Evolutionary conservation across 306 rosid genomes (phyloP).

Genomic region (Calophaca sinica): DNA sequence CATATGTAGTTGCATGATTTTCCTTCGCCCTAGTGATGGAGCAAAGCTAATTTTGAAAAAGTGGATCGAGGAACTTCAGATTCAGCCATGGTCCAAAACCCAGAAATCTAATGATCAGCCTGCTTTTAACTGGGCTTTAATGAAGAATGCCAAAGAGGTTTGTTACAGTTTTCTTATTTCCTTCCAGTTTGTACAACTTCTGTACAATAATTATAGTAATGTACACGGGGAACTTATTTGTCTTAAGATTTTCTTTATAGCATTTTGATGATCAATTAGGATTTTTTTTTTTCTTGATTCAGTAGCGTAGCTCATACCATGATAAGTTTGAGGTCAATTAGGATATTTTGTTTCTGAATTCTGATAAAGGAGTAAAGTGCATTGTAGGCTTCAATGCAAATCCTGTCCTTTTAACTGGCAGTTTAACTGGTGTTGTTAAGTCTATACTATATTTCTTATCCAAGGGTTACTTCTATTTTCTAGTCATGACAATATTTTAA

Average conservation of each 20-base stretch:
- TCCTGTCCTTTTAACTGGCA: too few relatives aligned
- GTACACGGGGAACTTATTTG: conserved; percentile 22
- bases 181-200: conserved; percentile 21
- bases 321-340: conserved; percentile 2
- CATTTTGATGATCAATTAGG: conserved; percentile 13
- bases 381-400: background rate
- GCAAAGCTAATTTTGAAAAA: conserved; percentile 78
- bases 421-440: too few relatives aligned
- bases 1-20: conserved; percentile 95
- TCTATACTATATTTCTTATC: too few relatives aligned
- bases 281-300: conserved; percentile 21
- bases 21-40: conserved; percentile 70
- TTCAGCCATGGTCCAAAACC: conserved; percentile 79
- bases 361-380: conserved; percentile 14
- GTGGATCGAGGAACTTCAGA: conserved; percentile 86
- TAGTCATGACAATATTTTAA: too few relatives aligned
- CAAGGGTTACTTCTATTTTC: too few relatives aligned
- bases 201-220: background rate
- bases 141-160: conserved; percentile 83
- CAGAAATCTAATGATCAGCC: conserved; percentile 94
- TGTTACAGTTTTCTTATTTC: conserved; percentile 35
- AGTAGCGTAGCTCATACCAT: background rate
- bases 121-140: conserved; percentile 97
- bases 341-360: conserved; percentile 31
- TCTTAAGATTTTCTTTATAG: background rate